Evolutionary conservation across 768 basidiomycete species (phyloP).

Genomic region (Phylloporus arenicola): DNA sequence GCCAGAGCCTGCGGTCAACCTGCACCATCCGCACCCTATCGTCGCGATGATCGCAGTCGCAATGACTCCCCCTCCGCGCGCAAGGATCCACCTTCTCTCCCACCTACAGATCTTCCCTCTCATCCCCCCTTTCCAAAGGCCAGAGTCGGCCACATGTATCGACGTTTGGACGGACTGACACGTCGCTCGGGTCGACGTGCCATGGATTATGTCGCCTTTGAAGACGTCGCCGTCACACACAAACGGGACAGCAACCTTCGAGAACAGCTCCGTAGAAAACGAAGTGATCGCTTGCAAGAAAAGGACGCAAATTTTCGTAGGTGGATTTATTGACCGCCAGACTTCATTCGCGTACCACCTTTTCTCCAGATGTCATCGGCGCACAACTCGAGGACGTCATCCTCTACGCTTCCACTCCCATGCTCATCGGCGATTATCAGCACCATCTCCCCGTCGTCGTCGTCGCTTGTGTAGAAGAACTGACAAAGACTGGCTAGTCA

Average conservation of each 20-base stretch:
- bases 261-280: constrained; percentile 21
- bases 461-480: constrained; percentile 40
- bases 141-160: constrained; percentile 19
- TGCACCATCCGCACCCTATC: constrained; percentile 4
- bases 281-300: constrained; percentile 14
- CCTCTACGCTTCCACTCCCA: constrained; percentile 28
- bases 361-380: constrained; percentile 32
- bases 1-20: constrained; percentile 27
- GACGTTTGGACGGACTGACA: constrained; percentile 22
- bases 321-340: constrained; percentile 2
- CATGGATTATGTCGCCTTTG: constrained; percentile 24
- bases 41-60: constrained; percentile 3
- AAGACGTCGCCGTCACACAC: constrained; percentile 18
- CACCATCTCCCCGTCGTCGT: constrained; percentile 37
- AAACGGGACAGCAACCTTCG: constrained; percentile 18
- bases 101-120: background rate
- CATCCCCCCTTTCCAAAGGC: constrained; percentile 16
- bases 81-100: background rate
- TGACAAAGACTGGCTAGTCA: constrained; percentile 39
- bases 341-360: background rate
- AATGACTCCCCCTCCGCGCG: background rate
- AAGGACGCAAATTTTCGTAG: constrained; percentile 24
- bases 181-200: constrained; percentile 19
- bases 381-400: constrained; percentile 32
- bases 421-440: constrained; percentile 33